Conservation (phyloP, 1,139 yeast species). For the Blastobotrys proliferans region DNA sequence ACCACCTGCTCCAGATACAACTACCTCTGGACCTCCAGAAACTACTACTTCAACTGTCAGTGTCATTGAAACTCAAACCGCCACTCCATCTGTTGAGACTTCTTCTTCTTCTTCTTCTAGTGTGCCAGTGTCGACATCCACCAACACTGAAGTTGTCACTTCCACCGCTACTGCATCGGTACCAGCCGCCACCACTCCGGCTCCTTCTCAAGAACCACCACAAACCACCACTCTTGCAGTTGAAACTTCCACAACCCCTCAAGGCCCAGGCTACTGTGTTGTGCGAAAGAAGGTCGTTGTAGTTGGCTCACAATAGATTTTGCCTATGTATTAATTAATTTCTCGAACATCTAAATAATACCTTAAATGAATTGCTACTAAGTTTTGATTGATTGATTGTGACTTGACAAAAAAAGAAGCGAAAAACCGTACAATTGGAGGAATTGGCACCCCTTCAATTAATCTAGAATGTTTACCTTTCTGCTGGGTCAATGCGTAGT, state of each 20-base stretch:
- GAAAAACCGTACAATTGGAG: too few species aligned
- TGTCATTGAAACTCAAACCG: not conserved
- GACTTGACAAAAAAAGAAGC: too few species aligned
- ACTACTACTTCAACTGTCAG: not conserved
- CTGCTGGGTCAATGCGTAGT: too few species aligned
- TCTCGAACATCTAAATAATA: too few species aligned
- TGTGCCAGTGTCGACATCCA: not conserved
- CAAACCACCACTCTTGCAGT: not conserved
- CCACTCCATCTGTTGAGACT: not conserved
- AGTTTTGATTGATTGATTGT: too few species aligned
- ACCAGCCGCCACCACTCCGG: not conserved
- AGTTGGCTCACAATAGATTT: too few species aligned
- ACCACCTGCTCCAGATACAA: constrained; percentile 4
- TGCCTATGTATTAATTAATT: too few species aligned
- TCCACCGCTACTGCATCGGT: not conserved
- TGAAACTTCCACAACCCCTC: not conserved
- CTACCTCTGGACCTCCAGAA: not conserved
- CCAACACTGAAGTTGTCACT: not conserved
- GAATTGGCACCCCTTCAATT: too few species aligned
- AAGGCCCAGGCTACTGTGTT: too few species aligned
- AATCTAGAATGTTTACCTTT: too few species aligned
- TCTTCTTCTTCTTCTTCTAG: not conserved
- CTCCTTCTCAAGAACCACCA: constrained; percentile 3
- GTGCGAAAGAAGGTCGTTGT: too few species aligned
- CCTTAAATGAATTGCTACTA: too few species aligned